Evolutionary conservation across 441 rosid genomes (phyloP), one percentile per base, ranked within the genome.

Genomic region (Daphne laureola): DNA sequence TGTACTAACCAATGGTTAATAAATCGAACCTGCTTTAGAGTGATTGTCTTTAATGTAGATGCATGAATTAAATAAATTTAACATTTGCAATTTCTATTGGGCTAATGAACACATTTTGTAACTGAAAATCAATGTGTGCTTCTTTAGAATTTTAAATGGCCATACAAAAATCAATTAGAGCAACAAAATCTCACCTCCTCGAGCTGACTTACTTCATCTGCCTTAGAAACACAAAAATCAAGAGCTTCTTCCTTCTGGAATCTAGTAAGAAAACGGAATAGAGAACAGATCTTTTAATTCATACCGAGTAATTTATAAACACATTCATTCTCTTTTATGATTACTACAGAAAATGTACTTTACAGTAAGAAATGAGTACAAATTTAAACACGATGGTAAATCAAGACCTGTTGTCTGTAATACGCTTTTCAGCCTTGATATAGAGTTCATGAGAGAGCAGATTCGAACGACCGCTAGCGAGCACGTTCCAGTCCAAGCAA

Each of bases 221-320:
- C 70, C 77, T 83, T 93, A 53, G 81, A 70, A 69, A 77, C 67
- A 43, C 89, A 81, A 57, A 82, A 93, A 70, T 67, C 70, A 63
- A 93, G 77, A 9, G 97, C 92, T 71, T 84, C 88, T 70, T 92
- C 92, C 69, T 84, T 84, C 43, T 84, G 92, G 59, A 68, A 65
- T 75, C 95, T 92, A 79, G 59, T 59, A 53, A 41, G 53, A 47
- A 63, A 11, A 64, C 16, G 40, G 17, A 59, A 27, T 27, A 35
- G 51, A 49, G 21, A 3, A 44, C 14, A 55, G 25, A 27, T 7
- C 35, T 27, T 27, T 31, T 31, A 31, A 8, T 31, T 31, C 38
- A 31, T 6, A 4, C 2, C 3, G 3, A n/a, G n/a, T n/a, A 7
- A 27, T 27, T 27, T 27, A 27, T 4, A 27, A 27, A 27, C 7